phyloP scores from a whole-genome alignment of 2,329 filamentous ascomycete genomes.

The Cadophora gregata region DNA sequence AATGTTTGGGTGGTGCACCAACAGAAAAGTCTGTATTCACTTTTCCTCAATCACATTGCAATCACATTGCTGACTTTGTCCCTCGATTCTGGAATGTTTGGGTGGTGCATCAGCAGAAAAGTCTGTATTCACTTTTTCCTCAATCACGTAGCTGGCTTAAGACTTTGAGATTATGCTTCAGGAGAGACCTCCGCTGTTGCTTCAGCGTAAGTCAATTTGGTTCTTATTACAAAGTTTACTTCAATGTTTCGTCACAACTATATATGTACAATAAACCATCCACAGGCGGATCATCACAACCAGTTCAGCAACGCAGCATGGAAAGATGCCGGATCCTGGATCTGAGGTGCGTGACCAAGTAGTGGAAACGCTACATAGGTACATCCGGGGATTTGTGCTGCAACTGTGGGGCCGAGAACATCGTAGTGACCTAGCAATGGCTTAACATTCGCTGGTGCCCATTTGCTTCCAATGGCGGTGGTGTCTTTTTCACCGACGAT shows the following conservation, averaged over 20 bases:
- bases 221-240: slow-evolving; percentile 2
- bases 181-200: not conserved
- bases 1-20: not conserved
- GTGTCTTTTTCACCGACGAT: slow-evolving; percentile 58
- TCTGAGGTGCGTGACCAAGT: slow-evolving; percentile 60
- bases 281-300: slow-evolving; percentile 55
- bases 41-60: not conserved
- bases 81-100: not conserved
- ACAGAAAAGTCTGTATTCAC: no score
- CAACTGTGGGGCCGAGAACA: slow-evolving; percentile 53
- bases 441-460: slow-evolving; percentile 51
- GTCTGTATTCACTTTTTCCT: not conserved
- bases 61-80: no score
- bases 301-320: slow-evolving; percentile 53
- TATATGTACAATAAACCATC: not conserved
- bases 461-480: slow-evolving; percentile 60
- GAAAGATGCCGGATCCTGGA: slow-evolving; percentile 55
- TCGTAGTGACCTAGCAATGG: slow-evolving; percentile 55
- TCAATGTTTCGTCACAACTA: not conserved
- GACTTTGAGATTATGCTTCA: not conserved
- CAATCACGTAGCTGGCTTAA: not conserved
- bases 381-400: slow-evolving; percentile 51
- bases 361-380: slow-evolving; percentile 54
- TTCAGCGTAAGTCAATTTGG: not conserved
- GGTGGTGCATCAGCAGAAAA: not conserved